A percentile compares a stretch with the other conserved stretches of the same genome.
These are phyloP conservation scores for Phoenix dactylifera DNA, from an alignment of 176 grass and related monocot genomes.

Conservation along the genomic window DNA sequence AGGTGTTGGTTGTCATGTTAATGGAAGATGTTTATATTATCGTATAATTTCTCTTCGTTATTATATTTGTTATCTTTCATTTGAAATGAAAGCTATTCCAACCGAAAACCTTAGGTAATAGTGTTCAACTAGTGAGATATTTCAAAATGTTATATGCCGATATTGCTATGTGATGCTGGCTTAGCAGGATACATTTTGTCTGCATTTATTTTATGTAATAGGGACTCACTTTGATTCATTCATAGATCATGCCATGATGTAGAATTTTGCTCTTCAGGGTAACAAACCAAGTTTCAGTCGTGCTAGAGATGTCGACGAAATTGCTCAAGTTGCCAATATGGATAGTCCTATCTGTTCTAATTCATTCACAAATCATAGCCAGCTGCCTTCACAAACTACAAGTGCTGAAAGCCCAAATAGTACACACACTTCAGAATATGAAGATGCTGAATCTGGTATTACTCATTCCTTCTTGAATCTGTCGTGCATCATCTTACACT, in stretches of 20 bases:
- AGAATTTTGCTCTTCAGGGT: constrained; percentile 39
- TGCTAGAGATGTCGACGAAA: constrained; percentile 74
- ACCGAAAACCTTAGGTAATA: too few species aligned
- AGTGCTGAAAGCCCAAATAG: constrained; percentile 88
- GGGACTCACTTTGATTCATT: not conserved
- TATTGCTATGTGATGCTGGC: too few species aligned
- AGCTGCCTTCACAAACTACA: constrained; percentile 66
- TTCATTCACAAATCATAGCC: constrained; percentile 76
- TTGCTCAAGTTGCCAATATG: constrained; percentile 30
- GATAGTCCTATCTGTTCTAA: constrained; percentile 85
- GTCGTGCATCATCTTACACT: constrained; percentile 38
- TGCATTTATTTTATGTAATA: not conserved
- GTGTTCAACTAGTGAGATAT: too few species aligned
- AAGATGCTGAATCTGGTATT: constrained; percentile 98
- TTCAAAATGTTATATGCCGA: too few species aligned
- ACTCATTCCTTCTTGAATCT: constrained; percentile 39
- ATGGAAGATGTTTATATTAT: too few species aligned
- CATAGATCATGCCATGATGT: too few species aligned
- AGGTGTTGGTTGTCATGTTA: too few species aligned
- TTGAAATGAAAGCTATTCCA: too few species aligned
- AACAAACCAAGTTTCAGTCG: constrained; percentile 62
- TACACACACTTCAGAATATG: constrained; percentile 89
- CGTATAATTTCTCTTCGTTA: too few species aligned
- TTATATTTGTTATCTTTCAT: too few species aligned
- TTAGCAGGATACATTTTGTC: not conserved